Evolutionary conservation across 2,329 filamentous ascomycete genomes (phyloP).

Genomic region (Cyphellophora europaea): DNA sequence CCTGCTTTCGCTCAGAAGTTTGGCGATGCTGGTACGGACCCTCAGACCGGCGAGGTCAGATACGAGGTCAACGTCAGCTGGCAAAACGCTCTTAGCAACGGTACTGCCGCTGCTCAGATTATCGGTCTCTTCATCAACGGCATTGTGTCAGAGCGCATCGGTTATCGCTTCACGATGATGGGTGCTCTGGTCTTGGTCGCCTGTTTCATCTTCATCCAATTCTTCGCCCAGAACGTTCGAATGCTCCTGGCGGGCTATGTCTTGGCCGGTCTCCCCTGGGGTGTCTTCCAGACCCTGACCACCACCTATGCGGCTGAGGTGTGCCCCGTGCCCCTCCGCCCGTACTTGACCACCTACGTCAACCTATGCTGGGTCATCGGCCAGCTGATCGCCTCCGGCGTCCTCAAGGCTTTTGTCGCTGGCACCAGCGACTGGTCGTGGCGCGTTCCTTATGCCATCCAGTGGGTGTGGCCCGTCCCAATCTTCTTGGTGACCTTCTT

Average conservation of each 20-base stretch:
- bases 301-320: constrained; percentile 30
- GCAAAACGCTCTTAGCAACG: constrained; percentile 35
- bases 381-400: constrained; percentile 27
- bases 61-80: constrained; percentile 23
- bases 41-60: not conserved
- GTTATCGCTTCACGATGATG: constrained; percentile 25
- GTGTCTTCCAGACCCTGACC: constrained; percentile 26
- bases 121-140: constrained; percentile 19
- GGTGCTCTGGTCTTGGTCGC: constrained; percentile 18
- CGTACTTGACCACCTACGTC: constrained; percentile 27
- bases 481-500: constrained; percentile 17
- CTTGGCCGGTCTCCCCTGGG: constrained; percentile 31
- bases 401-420: constrained; percentile 23
- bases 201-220: constrained; percentile 27
- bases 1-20: constrained; percentile 15
- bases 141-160: constrained; percentile 34
- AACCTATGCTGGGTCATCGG: constrained; percentile 34
- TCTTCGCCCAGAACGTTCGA: constrained; percentile 29
- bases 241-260: constrained; percentile 28
- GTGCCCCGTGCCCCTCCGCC: constrained; percentile 24
- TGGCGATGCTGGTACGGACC: constrained; percentile 4
- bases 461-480: constrained; percentile 22
- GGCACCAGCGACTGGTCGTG: constrained; percentile 25
- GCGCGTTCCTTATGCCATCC: constrained; percentile 27
- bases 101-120: constrained; percentile 18